phyloP scores from a whole-genome alignment of 1,284 basidiomycete species.

The Irpex lacteus region DNA sequence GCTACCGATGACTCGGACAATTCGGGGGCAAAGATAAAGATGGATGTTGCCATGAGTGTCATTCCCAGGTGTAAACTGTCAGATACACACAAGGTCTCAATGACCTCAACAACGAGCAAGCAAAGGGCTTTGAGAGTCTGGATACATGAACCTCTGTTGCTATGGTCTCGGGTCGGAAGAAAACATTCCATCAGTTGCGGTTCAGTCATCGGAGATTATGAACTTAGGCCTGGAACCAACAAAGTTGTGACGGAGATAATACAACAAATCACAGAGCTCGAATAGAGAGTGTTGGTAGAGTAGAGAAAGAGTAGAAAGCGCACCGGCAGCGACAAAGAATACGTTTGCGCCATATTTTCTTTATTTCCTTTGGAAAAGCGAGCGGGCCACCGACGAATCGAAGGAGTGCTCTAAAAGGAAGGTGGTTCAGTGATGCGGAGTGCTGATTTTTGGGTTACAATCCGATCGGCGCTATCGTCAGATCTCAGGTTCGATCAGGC shows the following conservation, averaged over 20 bases:
- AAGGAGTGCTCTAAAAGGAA: neutral
- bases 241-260: neutral
- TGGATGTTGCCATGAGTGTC: neutral
- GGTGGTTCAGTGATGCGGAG: neutral
- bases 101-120: neutral
- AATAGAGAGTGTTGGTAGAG: too few relatives aligned
- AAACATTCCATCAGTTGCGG: conserved; percentile 8
- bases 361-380: neutral
- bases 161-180: conserved; percentile 7
- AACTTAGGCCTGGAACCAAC: neutral
- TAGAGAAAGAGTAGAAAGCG: neutral
- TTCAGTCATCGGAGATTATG: neutral
- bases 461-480: neutral
- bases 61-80: neutral
- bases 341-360: neutral
- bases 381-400: neutral
- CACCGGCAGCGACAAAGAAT: neutral
- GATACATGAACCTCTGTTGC: conserved; percentile 10
- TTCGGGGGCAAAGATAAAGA: neutral
- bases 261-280: too few relatives aligned
- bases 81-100: neutral
- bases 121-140: neutral
- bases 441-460: neutral
- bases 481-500: neutral
- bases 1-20: neutral